A percentile compares a stretch with the other conserved stretches of the same genome.
Evolutionary conservation across 2,329 filamentous ascomycete species (phyloP).

Genomic region (Fusarium anthophilum): DNA sequence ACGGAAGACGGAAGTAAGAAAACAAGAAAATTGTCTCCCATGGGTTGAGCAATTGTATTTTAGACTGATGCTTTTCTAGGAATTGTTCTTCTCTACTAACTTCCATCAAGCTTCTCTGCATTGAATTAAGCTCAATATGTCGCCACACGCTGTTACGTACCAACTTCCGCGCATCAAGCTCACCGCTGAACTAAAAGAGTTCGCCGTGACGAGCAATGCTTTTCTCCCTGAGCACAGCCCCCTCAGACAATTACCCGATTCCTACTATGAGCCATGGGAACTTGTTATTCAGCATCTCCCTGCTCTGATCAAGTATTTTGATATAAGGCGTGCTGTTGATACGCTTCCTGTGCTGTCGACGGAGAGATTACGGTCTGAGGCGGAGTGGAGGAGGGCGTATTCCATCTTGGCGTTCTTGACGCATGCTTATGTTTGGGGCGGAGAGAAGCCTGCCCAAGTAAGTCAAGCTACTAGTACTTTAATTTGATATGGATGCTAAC

Average conservation of each 20-base stretch:
- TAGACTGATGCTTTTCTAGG: constrained; percentile 1
- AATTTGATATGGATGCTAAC: constrained; percentile 13
- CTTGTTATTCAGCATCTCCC: constrained; percentile 73
- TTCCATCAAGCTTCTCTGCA: neutral
- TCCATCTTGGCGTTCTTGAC: constrained; percentile 80
- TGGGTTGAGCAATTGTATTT: constrained; percentile 14
- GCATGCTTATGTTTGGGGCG: constrained; percentile 92
- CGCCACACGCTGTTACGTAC: constrained; percentile 52
- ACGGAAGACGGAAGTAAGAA: constrained; percentile 18
- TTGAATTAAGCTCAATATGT: constrained; percentile 46
- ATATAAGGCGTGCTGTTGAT: constrained; percentile 71
- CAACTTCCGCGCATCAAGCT: constrained; percentile 27
- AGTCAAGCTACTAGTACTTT: neutral
- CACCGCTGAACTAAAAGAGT: constrained; percentile 47
- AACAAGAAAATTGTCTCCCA: neutral
- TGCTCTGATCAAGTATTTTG: constrained; percentile 66
- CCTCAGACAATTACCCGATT: constrained; percentile 68
- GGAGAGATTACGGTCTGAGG: constrained; percentile 67
- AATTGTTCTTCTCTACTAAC: neutral
- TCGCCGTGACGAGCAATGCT: constrained; percentile 65
- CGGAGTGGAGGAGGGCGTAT: constrained; percentile 86
- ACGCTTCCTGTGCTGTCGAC: constrained; percentile 76
- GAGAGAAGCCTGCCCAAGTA: constrained; percentile 77
- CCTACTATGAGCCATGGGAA: constrained; percentile 87
- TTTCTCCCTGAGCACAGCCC: constrained; percentile 81